Evolutionary conservation across 2,329 filamentous ascomycete genomes (phyloP), one percentile per base, ranked within the genome.

Genomic region (Diplodia seriata): DNA sequence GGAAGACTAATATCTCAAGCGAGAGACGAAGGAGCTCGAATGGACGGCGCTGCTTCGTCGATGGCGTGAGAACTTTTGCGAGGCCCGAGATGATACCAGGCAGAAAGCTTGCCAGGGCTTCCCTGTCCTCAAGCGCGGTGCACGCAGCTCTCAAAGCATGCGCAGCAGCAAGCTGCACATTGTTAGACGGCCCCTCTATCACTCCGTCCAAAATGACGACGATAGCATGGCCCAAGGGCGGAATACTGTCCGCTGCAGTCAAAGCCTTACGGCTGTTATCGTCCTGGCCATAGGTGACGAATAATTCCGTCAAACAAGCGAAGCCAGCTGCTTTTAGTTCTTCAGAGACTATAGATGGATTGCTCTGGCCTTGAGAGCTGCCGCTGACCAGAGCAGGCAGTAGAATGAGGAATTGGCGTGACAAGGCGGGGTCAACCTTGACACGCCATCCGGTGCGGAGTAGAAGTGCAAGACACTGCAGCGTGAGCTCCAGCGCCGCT

Each of bases 61-160:
- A 91, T 0, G 88, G 88, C 4, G 91, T 90, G 62, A 97, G 80
- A 0, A 93, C 82, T 73, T 90, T 94, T 2, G 91, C 89, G 29
- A 99, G 81, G 1, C 89, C 88, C 3, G 95, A 98, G 0, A 97
- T 87, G 0, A 92, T 92, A 11, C 94, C 93, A 0, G 96, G 95
- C 51, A 98, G 84, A 74, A 99, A 95, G 70, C 87, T 94, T 11
- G 93, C 92, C 67, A 97, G 82, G 2, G 91, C 88, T n/a, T 91
- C 86, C 56, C 86, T 86, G 73, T 95, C 90, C 64, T 85, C 88
- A 53, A 97, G 84, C 26, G 88, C 86, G 7, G 77, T 74, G 71
- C 89, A 87, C 8, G 95, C 80, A 0, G 86, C 81, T 62, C 86
- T 80, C 2, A 97, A 76, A 7, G 91, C 88, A 14, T 82, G 78